These are phyloP conservation scores for Raddia distichophylla DNA, from an alignment of 176 grass and related monocot species.

Conservation along the genomic window DNA sequence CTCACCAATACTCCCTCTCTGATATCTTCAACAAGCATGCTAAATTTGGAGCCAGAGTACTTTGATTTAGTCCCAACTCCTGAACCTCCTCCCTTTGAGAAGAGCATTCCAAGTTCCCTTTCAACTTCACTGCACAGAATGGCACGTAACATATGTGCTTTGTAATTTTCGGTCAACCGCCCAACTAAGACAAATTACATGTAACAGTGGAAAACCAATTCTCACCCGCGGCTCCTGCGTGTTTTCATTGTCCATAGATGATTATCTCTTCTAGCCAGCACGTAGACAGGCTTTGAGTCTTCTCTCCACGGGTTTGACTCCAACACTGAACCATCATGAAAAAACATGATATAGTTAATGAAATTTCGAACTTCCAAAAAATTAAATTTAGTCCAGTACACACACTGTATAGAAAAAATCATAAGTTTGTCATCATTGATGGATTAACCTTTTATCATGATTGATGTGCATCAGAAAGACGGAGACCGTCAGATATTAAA, in stretches of 20 bases:
- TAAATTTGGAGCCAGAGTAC: conserved; percentile 75
- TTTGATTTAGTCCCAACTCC: conserved; percentile 69
- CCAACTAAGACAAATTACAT: neutral
- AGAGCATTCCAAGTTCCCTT: conserved; percentile 88
- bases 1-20: conserved; percentile 95
- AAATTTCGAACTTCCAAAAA: neutral
- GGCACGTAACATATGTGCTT: neutral
- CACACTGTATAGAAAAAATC: neutral
- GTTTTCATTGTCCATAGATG: conserved; percentile 99
- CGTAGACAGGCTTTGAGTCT: conserved; percentile 87
- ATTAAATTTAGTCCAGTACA: neutral
- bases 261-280: conserved; percentile 83
- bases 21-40: conserved; percentile 88
- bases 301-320: conserved; percentile 98
- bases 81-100: conserved; percentile 65
- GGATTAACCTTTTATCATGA: neutral
- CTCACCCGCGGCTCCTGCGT: conserved; percentile 66
- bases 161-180: neutral
- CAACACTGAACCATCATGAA: conserved; percentile 57
- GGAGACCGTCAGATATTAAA: neutral
- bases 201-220: conserved; percentile 19
- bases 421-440: neutral
- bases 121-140: conserved; percentile 76
- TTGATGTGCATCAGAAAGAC: neutral
- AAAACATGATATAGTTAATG: conserved; percentile 19